Base-by-base conservation (phyloP, 495 filamentous ascomycete genomes). In the Penicillium ucsense region DNA sequence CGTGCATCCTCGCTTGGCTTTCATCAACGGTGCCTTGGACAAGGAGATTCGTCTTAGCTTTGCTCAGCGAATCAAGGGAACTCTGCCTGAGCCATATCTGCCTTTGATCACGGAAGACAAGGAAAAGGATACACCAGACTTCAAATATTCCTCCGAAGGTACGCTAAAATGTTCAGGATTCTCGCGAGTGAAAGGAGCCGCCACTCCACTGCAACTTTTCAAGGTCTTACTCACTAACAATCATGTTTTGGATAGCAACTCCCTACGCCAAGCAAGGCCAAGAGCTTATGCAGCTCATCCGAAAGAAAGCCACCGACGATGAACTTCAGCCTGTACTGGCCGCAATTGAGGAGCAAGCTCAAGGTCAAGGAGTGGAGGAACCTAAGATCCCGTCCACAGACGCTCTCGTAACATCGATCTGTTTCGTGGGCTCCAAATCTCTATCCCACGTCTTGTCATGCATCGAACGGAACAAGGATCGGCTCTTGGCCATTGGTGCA, bases 31-130 rank as follows among this genome's bases (percentile, higher is more conserved):
- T 7, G 81, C 88, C 7, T 70, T 99, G 40, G 94, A 99, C 64
- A 97, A 97, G 71, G 92, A 99, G 65, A 95, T 97, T 47, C 83
- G 94, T 12, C 76, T 97, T 33, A 94, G 88, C 58, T 99, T 99
- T 65, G 89, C 94, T 0, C 89, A 92, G 59, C 86, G 92, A 31
- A 94, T 99, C 63, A 88, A 90, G 66, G 87, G 88, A 38, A 97
- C 92, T 35, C 75, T 99, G 12, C 92, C 89, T 6, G 82, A 88
- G 41, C 83, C 84, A 7, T 95, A 94, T 55, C 82, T 89, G 55
- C 69, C 72, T 4, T 72, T 97, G 44, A 94, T 99, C 52, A 74
- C 84, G 0, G 80, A 85, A 49, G 84, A 81, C 51, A 94, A 94
- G 64, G 94, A 96, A 65, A 86, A 92, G 54, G 94, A 99, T 52